Percentiles rank a stretch among this genome's conserved stretches.
Conservation (phyloP, 23 red algal genomes). For the Gracilaria gracilis region DNA sequence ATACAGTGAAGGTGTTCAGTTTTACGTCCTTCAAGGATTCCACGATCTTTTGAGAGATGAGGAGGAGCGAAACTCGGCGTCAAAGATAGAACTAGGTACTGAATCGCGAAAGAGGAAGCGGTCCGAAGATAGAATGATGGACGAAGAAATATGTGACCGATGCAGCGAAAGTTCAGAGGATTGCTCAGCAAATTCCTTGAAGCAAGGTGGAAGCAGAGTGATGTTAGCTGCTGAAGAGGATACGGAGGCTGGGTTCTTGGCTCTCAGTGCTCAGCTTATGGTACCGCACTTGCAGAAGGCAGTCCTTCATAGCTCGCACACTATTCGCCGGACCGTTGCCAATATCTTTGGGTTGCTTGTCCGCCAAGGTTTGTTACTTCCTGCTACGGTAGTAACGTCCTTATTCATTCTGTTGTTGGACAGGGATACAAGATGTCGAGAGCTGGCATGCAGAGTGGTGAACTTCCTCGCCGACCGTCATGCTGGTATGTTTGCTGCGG, state of each 20-base stretch:
- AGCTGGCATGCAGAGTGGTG: slow-evolving; percentile 50
- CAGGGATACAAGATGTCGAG: slow-evolving; percentile 55
- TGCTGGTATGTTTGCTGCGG: slow-evolving; percentile 61
- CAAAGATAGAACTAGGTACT: not conserved
- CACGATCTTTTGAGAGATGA: slow-evolving; percentile 63
- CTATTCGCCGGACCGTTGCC: slow-evolving; percentile 35
- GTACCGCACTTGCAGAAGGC: slow-evolving; percentile 40
- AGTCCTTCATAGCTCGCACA: not conserved
- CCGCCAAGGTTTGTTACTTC: slow-evolving; percentile 62
- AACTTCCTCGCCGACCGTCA: slow-evolving; percentile 62
- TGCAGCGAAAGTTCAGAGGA: not conserved
- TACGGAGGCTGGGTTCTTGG: slow-evolving; percentile 63
- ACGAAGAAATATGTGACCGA: not conserved
- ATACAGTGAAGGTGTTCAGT: slow-evolving; percentile 19
- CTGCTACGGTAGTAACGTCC: slow-evolving; percentile 47
- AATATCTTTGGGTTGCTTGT: slow-evolving; percentile 60
- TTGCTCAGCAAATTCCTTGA: too few relatives aligned
- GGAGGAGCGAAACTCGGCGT: slow-evolving; percentile 49
- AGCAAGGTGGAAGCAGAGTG: not conserved
- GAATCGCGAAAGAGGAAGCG: not conserved
- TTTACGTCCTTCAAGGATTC: slow-evolving; percentile 64
- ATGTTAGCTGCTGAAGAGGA: slow-evolving; percentile 64
- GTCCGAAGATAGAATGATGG: not conserved
- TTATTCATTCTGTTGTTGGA: slow-evolving; percentile 59
- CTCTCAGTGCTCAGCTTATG: slow-evolving; percentile 62